Conservation (phyloP, 1,139 yeast genomes). For the Scheffersomyces quercinus region DNA sequence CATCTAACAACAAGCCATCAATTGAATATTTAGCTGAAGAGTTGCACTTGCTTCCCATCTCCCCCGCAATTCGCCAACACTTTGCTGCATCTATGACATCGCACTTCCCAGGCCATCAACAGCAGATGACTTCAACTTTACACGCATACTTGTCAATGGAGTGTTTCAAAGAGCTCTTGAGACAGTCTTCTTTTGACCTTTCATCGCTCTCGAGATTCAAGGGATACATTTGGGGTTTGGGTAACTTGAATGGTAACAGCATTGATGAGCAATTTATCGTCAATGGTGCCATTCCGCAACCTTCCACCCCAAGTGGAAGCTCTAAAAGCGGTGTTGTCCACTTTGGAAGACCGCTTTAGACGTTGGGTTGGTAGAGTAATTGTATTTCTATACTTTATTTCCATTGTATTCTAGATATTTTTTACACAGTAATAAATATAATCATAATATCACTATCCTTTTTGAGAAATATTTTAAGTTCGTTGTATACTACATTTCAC, state of each 20-base stretch:
- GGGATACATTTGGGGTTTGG: constrained; percentile 58
- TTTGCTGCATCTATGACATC: constrained; percentile 40
- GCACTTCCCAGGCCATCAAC: constrained; percentile 35
- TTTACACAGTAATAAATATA: not conserved
- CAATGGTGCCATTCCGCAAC: constrained; percentile 16
- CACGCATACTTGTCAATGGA: constrained; percentile 59
- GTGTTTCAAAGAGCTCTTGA: constrained; percentile 56
- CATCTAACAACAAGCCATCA: constrained; percentile 39
- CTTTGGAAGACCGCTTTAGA: constrained; percentile 34
- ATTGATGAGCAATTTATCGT: constrained; percentile 14
- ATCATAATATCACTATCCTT: no score
- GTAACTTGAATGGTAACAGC: constrained; percentile 23
- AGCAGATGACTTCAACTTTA: constrained; percentile 47
- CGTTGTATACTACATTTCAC: no score
- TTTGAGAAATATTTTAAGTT: no score
- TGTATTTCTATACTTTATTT: constrained; percentile 1
- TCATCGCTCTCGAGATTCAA: constrained; percentile 35
- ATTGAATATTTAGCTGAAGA: constrained; percentile 59
- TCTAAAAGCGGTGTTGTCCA: constrained; percentile 29
- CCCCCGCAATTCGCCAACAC: constrained; percentile 51
- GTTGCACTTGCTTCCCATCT: constrained; percentile 51
- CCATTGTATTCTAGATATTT: not conserved
- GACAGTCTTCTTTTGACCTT: constrained; percentile 43
- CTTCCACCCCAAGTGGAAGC: constrained; percentile 21
- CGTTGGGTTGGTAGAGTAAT: not conserved